phyloP scores from a whole-genome alignment of 2,329 filamentous ascomycete species.

The Monosporascus sp. region DNA sequence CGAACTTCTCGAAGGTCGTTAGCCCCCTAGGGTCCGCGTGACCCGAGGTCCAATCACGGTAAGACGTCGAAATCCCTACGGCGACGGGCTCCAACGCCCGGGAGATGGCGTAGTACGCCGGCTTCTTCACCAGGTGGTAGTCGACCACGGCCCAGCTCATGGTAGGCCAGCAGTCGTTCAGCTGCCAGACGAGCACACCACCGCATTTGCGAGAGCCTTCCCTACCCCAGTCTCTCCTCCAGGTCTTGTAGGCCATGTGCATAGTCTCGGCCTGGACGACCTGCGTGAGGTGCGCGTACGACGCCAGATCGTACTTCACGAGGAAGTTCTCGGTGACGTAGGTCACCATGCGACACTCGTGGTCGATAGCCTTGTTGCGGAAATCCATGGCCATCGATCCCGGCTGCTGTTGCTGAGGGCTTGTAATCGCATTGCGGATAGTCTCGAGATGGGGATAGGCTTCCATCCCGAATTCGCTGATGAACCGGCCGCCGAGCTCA shows the following conservation, averaged over 20 bases:
- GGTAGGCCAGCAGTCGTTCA: conserved; percentile 67
- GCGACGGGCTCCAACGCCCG: conserved; percentile 55
- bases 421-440: conserved; percentile 58
- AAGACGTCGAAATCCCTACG: conserved; percentile 47
- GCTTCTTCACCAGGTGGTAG: conserved; percentile 60
- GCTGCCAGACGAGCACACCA: conserved; percentile 62
- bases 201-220: conserved; percentile 54
- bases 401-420: conserved; percentile 48
- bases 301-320: conserved; percentile 32
- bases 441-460: conserved; percentile 71
- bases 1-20: conserved; percentile 33
- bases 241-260: conserved; percentile 44
- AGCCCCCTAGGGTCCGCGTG: conserved; percentile 35
- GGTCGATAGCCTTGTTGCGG: conserved; percentile 75
- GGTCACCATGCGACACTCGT: conserved; percentile 67
- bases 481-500: conserved; percentile 66
- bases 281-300: conserved; percentile 52
- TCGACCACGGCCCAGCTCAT: conserved; percentile 63
- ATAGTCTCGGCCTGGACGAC: conserved; percentile 50
- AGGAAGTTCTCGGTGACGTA: conserved; percentile 75
- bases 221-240: conserved; percentile 60
- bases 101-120: conserved; percentile 50
- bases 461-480: conserved; percentile 80
- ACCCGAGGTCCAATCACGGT: conserved; percentile 39
- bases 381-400: conserved; percentile 72